These are phyloP conservation scores for Hypoxylon sp. DNA, from an alignment of 2,329 filamentous ascomycete species.

Conservation along the genomic window DNA sequence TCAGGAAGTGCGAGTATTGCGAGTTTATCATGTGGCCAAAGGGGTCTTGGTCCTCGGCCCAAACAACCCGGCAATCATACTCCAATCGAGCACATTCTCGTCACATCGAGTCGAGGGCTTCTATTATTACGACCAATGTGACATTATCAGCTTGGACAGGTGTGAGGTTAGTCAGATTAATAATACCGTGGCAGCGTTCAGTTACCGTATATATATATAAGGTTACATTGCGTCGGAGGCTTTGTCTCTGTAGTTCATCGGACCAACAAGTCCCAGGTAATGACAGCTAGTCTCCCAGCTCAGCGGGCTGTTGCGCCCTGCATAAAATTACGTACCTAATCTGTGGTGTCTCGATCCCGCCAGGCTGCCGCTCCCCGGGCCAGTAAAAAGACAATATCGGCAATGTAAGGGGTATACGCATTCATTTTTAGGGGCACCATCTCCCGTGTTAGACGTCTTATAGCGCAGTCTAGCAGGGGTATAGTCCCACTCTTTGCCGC, in stretches of 20 bases:
- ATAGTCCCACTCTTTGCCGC: too few species aligned
- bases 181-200: not conserved
- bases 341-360: not conserved
- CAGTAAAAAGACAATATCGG: not conserved
- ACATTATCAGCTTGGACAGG: not conserved
- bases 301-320: not conserved
- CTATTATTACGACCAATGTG: not conserved
- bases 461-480: too few species aligned
- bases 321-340: not conserved
- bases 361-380: not conserved
- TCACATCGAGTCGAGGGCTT: not conserved
- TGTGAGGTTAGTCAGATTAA: not conserved
- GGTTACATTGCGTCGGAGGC: not conserved
- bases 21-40: slow-evolving; percentile 50
- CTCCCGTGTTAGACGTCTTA: too few species aligned
- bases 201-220: not conserved
- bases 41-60: slow-evolving; percentile 50
- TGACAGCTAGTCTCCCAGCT: not conserved
- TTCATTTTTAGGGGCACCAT: not conserved
- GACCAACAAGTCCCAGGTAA: not conserved
- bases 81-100: not conserved
- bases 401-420: not conserved
- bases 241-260: not conserved
- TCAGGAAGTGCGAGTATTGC: slow-evolving; percentile 47
- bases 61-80: slow-evolving; percentile 22